Conservation (phyloP, 345 rosid species). For the Luvunga scandens region DNA sequence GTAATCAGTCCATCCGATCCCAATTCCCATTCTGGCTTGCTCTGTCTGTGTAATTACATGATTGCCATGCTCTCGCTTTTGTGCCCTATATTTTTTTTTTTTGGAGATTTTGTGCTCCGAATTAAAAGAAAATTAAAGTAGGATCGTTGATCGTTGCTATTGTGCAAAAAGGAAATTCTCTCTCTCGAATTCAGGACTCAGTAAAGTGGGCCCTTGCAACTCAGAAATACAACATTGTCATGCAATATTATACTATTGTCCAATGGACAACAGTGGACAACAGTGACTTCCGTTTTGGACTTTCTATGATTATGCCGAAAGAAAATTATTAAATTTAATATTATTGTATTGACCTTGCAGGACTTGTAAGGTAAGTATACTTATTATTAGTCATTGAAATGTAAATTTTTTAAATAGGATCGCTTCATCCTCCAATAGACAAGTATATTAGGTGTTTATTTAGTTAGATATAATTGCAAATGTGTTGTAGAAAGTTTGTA, state of each 20-base stretch:
- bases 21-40: background rate
- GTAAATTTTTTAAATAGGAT: too few relatives aligned
- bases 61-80: background rate
- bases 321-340: background rate
- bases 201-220: background rate
- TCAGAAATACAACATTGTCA: background rate
- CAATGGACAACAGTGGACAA: too few relatives aligned
- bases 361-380: too few relatives aligned
- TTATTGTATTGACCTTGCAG: too few relatives aligned
- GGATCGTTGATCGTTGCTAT: background rate
- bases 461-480: too few relatives aligned
- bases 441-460: too few relatives aligned
- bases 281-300: too few relatives aligned
- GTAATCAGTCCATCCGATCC: background rate
- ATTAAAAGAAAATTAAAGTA: background rate
- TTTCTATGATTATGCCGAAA: background rate
- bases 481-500: too few relatives aligned
- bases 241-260: background rate
- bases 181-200: background rate
- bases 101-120: too few relatives aligned
- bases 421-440: too few relatives aligned
- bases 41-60: background rate
- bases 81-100: too few relatives aligned
- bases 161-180: background rate
- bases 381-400: too few relatives aligned